These are phyloP conservation scores for Linum lewisii DNA, from an alignment of 345 rosid species.

Conservation along the genomic window DNA sequence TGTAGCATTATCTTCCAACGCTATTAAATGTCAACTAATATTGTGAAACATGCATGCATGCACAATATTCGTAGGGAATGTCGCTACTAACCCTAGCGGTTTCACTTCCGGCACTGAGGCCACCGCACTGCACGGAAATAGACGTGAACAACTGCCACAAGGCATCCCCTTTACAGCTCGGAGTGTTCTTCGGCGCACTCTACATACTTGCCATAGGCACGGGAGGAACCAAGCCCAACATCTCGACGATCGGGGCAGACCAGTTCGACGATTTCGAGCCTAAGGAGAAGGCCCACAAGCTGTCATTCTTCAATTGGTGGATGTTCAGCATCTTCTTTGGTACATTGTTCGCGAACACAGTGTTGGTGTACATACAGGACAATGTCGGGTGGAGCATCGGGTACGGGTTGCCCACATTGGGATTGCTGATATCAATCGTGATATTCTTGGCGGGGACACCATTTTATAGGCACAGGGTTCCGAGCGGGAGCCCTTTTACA, in stretches of 20 bases:
- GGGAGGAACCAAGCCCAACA: slow-evolving; percentile 92
- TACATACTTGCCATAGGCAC: slow-evolving; percentile 70
- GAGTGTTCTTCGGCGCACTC: slow-evolving; percentile 58
- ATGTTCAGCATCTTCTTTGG: slow-evolving; percentile 88
- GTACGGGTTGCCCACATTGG: slow-evolving; percentile 68
- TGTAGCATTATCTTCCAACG: not conserved
- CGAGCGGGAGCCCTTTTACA: slow-evolving; percentile 65
- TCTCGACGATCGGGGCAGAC: slow-evolving; percentile 86
- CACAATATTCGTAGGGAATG: slow-evolving; percentile 56
- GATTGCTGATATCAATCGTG: slow-evolving; percentile 42
- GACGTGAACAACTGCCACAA: slow-evolving; percentile 35
- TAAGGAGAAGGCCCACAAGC: slow-evolving; percentile 61
- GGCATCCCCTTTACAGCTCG: slow-evolving; percentile 51
- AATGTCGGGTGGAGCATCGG: slow-evolving; percentile 82
- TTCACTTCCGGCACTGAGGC: slow-evolving; percentile 50
- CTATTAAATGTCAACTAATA: not conserved
- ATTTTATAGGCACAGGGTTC: slow-evolving; percentile 57
- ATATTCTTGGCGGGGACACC: slow-evolving; percentile 67
- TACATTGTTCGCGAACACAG: slow-evolving; percentile 69
- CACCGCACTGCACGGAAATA: slow-evolving; percentile 39
- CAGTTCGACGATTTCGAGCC: slow-evolving; percentile 81
- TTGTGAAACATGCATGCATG: not conserved
- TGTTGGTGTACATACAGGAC: slow-evolving; percentile 82
- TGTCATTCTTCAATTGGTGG: slow-evolving; percentile 99
- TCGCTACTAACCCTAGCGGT: slow-evolving; percentile 53